Percentiles rank a stretch among this genome's conserved stretches.
Evolutionary conservation across 1,139 yeast species (phyloP).

Genomic region (Trichomonascaceae sp.): DNA sequence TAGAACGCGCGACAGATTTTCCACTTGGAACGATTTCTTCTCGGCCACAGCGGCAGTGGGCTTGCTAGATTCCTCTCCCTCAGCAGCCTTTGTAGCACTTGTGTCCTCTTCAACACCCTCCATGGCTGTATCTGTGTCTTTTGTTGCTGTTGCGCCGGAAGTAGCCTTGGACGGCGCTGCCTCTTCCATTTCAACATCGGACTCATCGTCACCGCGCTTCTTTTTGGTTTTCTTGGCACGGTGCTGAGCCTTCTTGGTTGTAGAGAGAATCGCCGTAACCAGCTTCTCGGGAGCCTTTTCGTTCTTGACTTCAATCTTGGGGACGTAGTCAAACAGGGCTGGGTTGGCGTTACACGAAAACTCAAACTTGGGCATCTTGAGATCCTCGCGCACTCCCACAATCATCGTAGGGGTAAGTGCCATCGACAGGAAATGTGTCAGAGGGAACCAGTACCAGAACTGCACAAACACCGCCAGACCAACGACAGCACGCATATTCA

Average conservation of each 20-base stretch:
- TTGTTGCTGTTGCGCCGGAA: constrained; percentile 9
- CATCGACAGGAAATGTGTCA: constrained; percentile 81
- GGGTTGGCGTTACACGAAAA: constrained; percentile 72
- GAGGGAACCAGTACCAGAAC: constrained; percentile 98
- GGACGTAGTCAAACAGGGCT: constrained; percentile 79
- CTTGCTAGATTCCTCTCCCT: constrained; percentile 14
- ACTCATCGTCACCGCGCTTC: constrained; percentile 29
- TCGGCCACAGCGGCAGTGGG: constrained; percentile 5
- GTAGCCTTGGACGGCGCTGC: constrained; percentile 10
- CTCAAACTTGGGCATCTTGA: constrained; percentile 76
- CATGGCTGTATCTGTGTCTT: constrained; percentile 16
- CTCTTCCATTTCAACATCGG: constrained; percentile 21
- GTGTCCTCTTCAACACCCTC: constrained; percentile 9
- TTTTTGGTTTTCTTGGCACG: constrained; percentile 69
- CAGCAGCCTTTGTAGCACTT: constrained; percentile 16
- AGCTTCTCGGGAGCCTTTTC: constrained; percentile 82
- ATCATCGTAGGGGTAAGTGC: constrained; percentile 90
- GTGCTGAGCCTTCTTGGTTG: constrained; percentile 85
- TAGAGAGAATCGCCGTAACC: constrained; percentile 86
- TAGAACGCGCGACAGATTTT: constrained; percentile 75
- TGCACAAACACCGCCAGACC: constrained; percentile 85
- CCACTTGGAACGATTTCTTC: constrained; percentile 37
- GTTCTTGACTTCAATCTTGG: constrained; percentile 67
- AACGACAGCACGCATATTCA: constrained; percentile 82
- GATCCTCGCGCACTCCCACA: constrained; percentile 74